phyloP scores from a whole-genome alignment of 148 eudicot genomes.

The Polygonum maritimum region DNA sequence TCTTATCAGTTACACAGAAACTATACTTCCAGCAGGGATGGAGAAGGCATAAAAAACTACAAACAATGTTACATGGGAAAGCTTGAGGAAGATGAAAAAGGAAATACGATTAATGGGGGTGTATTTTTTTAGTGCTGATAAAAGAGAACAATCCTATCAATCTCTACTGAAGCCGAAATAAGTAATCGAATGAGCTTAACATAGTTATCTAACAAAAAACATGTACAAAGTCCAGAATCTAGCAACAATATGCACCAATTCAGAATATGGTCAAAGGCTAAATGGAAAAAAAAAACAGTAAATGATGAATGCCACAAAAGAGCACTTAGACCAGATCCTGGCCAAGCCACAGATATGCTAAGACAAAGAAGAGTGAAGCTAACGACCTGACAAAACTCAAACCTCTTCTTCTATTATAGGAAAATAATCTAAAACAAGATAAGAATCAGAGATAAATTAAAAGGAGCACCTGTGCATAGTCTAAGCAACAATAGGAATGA shows the following conservation, averaged over 20 bases:
- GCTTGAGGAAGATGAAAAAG: not conserved
- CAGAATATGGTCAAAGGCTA: not conserved
- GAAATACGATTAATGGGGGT: not conserved
- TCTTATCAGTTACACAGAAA: too few relatives aligned
- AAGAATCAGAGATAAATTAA: not conserved
- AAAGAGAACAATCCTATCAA: not conserved
- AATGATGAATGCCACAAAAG: not conserved
- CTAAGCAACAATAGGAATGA: conserved; percentile 93
- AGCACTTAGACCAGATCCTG: not conserved
- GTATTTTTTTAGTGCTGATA: not conserved
- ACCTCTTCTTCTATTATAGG: not conserved
- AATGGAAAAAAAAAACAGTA: not conserved
- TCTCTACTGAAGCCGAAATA: not conserved
- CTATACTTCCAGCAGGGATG: not conserved
- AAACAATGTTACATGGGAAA: not conserved
- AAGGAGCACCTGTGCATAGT: conserved; percentile 81
- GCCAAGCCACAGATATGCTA: not conserved
- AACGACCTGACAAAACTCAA: not conserved
- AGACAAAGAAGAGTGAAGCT: not conserved
- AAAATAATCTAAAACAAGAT: not conserved
- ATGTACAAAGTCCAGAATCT: not conserved
- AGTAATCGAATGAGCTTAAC: not conserved
- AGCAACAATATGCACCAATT: not conserved
- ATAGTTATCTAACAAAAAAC: not conserved
- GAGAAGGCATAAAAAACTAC: not conserved